Conservation (phyloP, 2,329 filamentous ascomycete species). For the Paramyrothecium sp. region DNA sequence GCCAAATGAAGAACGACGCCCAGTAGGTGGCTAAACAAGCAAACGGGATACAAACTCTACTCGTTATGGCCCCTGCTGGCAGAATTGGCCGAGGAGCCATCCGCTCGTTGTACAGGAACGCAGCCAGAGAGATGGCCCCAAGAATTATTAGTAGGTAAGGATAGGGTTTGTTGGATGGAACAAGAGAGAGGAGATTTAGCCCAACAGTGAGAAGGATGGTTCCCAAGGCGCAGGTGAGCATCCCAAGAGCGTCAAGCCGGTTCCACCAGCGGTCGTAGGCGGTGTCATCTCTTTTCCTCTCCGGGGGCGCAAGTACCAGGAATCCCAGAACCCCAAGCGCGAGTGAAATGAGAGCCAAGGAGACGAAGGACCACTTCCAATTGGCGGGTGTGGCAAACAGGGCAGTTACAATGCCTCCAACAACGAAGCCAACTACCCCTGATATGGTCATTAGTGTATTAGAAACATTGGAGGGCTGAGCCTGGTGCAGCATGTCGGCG, state of each 20-base stretch:
- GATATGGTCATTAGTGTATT: neutral
- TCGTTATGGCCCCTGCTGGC: slow-evolving; percentile 16
- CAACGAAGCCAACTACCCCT: neutral
- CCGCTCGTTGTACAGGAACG: slow-evolving; percentile 14
- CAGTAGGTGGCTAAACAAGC: slow-evolving; percentile 15
- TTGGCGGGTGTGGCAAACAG: neutral
- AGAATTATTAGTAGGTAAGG: slow-evolving; percentile 16
- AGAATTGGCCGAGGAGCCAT: slow-evolving; percentile 18
- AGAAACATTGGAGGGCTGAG: neutral
- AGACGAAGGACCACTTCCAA: neutral
- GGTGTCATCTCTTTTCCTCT: slow-evolving; percentile 12
- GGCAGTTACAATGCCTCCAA: neutral
- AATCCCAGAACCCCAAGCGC: slow-evolving; percentile 16
- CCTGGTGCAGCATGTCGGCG: neutral
- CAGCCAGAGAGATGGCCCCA: slow-evolving; percentile 11
- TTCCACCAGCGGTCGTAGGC: slow-evolving; percentile 19
- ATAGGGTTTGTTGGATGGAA: slow-evolving; percentile 12
- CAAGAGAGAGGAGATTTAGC: slow-evolving; percentile 19
- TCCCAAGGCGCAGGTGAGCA: slow-evolving; percentile 10
- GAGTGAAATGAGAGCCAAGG: slow-evolving; percentile 9
- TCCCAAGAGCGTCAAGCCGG: slow-evolving; percentile 16
- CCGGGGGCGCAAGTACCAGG: slow-evolving; percentile 13
- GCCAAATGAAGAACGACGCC: slow-evolving; percentile 20
- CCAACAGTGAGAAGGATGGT: slow-evolving; percentile 19
- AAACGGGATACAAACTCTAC: slow-evolving; percentile 11